Conservation (phyloP, 768 basidiomycete genomes). For the Lentinus tigrinus region DNA sequence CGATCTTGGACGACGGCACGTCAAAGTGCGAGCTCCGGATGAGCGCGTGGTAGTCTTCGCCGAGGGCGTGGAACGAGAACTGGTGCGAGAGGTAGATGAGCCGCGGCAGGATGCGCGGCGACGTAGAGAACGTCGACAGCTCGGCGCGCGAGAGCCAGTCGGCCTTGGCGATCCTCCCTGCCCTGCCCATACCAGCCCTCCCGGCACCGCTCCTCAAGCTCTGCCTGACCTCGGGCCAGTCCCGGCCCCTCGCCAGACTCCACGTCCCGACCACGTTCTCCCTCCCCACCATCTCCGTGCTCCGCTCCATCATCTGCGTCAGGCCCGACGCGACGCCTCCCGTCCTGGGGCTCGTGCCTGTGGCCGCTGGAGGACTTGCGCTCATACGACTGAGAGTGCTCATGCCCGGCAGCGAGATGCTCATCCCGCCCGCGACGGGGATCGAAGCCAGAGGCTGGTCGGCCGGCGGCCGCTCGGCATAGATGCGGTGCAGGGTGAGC, state of each 20-base stretch:
- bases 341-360: slow-evolving; percentile 30
- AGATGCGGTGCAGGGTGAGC: slow-evolving; percentile 55
- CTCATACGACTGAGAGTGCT: slow-evolving; percentile 42
- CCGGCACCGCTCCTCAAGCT: slow-evolving; percentile 17
- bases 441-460: slow-evolving; percentile 24
- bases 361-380: slow-evolving; percentile 25
- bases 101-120: slow-evolving; percentile 60
- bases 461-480: slow-evolving; percentile 38
- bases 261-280: slow-evolving; percentile 60
- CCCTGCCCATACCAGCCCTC: not conserved
- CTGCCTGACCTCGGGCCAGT: slow-evolving; percentile 54
- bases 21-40: slow-evolving; percentile 63
- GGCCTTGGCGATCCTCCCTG: slow-evolving; percentile 21
- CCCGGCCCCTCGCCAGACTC: slow-evolving; percentile 51
- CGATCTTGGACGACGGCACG: slow-evolving; percentile 55
- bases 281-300: slow-evolving; percentile 35
- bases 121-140: slow-evolving; percentile 68
- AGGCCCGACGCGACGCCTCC: slow-evolving; percentile 36
- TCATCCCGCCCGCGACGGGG: slow-evolving; percentile 42
- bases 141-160: slow-evolving; percentile 78
- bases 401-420: slow-evolving; percentile 60
- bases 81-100: slow-evolving; percentile 84
- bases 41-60: slow-evolving; percentile 79
- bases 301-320: slow-evolving; percentile 35
- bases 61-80: slow-evolving; percentile 75